Evolutionary conservation across 305 asterid species (phyloP), one percentile per base, ranked within the genome.

Genomic region (Plantago coronopus): DNA sequence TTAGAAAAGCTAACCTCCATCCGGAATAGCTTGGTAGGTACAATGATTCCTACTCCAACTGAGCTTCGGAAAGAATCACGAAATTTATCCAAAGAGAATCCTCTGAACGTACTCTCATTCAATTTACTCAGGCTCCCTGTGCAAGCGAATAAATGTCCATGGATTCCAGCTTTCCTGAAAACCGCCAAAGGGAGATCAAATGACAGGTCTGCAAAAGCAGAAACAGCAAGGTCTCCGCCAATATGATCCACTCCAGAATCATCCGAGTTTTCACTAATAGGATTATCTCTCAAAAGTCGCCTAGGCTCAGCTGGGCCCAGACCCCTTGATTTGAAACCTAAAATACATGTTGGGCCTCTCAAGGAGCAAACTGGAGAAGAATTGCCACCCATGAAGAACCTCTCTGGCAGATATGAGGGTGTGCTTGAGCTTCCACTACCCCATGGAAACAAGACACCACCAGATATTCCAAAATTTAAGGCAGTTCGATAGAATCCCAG

Each of bases 331-430:
- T 85, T 89, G 77, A 94, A 89, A 75, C 99, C 97, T 62, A 87
- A 75, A 42, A 89, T 18, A 61, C 95, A 94, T 48, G 87, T 71
- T 44, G 95, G 95, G 34, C 99, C 96, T 34, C 88, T 82, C 75
- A 89, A 74, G 63, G 95, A 69, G 80, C 95, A 87, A 58, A 89
- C 82, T 42, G 96, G 88, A 59, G 97, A 87, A 72, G 83, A 70
- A 67, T 78, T 89, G 54, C 99, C 97, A 17, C 97, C 95, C 84
- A 94, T 75, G 74, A 87, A 94, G 82, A 85, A 94, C 67, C 95
- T 82, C 66, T 87, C 93, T 5, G 96, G 87, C 64, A 94, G 56
- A 73, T 68, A 88, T 6, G 86, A 74, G 27, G 97, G 79, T 68
- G 61, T 65, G 47, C 54, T 81, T 66, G 77, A 74, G 74, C 63